Base-by-base conservation (phyloP, 2,329 filamentous ascomycete genomes). In the Aspergillus sp. region DNA sequence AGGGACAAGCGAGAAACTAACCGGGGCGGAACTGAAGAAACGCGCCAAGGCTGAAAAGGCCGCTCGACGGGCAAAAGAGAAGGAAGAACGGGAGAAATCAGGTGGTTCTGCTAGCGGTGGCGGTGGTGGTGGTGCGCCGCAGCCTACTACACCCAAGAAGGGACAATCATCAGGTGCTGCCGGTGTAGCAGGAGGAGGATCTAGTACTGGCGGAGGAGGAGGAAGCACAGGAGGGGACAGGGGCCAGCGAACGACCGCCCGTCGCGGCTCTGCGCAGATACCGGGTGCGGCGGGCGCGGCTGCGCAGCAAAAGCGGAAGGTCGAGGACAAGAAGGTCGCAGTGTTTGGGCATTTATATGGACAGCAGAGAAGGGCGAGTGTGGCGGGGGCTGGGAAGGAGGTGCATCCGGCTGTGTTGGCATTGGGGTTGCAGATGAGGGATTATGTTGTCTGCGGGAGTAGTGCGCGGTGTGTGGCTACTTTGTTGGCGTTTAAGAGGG, bases 11-110 rank as follows among this genome's bases (percentile, higher is more conserved):
- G 66, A 66, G 28, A 64, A 70, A 28, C 57, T 72, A 29, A 65
- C 66, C 5, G 61, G 61, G 33, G 88, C 88, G 19, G 86, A 94
- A 67, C 64, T 94, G 60, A 97, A 97, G 71, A 91, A 90, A 60
- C 83, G 81, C 64, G 85, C 85, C 51, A 91, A 95, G 66, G 90
- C 88, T 30, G 91, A 96, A 65, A 97, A 96, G 72, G 85, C 86
- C 44, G 89, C 89, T 41, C 78, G 88, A 51, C 79, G 91, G 71
- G 88, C 86, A 42, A 82, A 82, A 61, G 80, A 77, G 59, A 88
- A 84, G 63, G 73, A 73, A 29, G 73, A 75, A 29, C 57, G 62
- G 3, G 77, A 78, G 52, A 63, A 63, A 29, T 68, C 73, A 1
- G 68, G 67, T 47, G 64, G 66, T 19, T 70, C 67, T 53, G 55